Conservation (phyloP, 352 stramenopile species). For the Globisporangium sylvaticum region DNA sequence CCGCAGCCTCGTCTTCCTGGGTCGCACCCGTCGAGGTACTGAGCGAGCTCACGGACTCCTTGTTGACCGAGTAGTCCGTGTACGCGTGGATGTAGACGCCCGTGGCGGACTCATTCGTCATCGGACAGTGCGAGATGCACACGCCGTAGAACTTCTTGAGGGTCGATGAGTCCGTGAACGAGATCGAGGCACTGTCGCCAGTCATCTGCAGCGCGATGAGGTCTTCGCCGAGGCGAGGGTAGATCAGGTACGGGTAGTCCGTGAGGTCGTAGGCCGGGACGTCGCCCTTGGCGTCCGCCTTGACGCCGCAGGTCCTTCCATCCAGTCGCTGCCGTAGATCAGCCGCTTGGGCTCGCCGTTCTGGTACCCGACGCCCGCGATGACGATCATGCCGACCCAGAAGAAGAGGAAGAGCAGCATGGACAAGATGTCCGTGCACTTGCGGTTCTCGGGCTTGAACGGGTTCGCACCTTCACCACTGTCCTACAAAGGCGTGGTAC, state of each 20-base stretch:
- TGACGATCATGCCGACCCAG: slow-evolving; percentile 65
- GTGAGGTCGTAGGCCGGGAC: slow-evolving; percentile 64
- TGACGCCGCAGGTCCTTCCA: slow-evolving; percentile 60
- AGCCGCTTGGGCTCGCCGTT: slow-evolving; percentile 70
- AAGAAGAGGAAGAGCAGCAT: slow-evolving; percentile 55
- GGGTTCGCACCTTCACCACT: slow-evolving; percentile 41
- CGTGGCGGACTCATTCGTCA: slow-evolving; percentile 30
- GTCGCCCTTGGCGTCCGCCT: slow-evolving; percentile 34
- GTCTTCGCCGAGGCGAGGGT: slow-evolving; percentile 63
- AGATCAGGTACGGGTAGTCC: slow-evolving; percentile 64
- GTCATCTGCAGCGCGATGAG: slow-evolving; percentile 25
- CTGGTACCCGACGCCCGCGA: slow-evolving; percentile 56
- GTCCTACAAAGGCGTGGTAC: neutral
- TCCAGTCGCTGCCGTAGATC: slow-evolving; percentile 74
- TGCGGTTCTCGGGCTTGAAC: slow-evolving; percentile 69
- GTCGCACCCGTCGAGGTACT: slow-evolving; percentile 17
- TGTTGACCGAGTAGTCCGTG: slow-evolving; percentile 38
- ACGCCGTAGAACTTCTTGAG: slow-evolving; percentile 47
- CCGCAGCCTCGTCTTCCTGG: slow-evolving; percentile 48
- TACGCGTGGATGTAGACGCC: slow-evolving; percentile 61
- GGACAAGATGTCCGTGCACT: slow-evolving; percentile 72
- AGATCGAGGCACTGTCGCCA: slow-evolving; percentile 11
- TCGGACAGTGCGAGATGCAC: slow-evolving; percentile 45
- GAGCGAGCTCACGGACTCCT: slow-evolving; percentile 34
- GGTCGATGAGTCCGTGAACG: slow-evolving; percentile 18